Evolutionary conservation across 1,284 basidiomycete species (phyloP).

Genomic region (Takashimella tepidaria): DNA sequence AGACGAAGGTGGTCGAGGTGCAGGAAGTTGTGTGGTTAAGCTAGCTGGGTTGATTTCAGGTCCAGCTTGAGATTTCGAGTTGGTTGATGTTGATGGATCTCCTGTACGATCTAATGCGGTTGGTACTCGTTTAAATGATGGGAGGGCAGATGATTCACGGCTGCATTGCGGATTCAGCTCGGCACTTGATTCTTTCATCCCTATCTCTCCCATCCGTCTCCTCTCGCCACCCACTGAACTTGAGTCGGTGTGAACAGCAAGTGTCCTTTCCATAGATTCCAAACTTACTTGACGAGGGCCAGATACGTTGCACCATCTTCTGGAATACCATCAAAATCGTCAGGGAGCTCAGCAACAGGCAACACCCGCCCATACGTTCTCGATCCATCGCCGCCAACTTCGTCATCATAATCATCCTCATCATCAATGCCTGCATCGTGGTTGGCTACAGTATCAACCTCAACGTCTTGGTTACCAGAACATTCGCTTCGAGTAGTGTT

Average conservation of each 20-base stretch:
- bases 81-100: too few relatives aligned
- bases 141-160: conserved; percentile 3
- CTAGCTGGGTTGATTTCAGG: not conserved
- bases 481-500: too few relatives aligned
- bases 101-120: too few relatives aligned
- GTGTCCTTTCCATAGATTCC: too few relatives aligned
- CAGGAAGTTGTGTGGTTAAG: conserved; percentile 2
- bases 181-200: too few relatives aligned
- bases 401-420: conserved; percentile 4
- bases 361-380: conserved; percentile 19
- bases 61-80: too few relatives aligned
- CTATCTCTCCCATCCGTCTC: too few relatives aligned
- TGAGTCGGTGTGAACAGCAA: too few relatives aligned
- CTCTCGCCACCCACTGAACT: too few relatives aligned
- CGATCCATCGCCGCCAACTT: not conserved
- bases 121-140: conserved; percentile 26
- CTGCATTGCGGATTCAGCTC: too few relatives aligned
- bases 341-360: conserved; percentile 31
- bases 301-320: conserved; percentile 36
- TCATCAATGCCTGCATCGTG: not conserved
- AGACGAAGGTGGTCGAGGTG: conserved; percentile 16
- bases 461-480: too few relatives aligned
- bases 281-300: conserved; percentile 32
- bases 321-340: conserved; percentile 31
- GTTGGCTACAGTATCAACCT: too few relatives aligned